Evolutionary conservation across 2,329 filamentous ascomycete genomes (phyloP), one percentile per base, ranked within the genome.

Genomic region (Clarireedia paspali): DNA sequence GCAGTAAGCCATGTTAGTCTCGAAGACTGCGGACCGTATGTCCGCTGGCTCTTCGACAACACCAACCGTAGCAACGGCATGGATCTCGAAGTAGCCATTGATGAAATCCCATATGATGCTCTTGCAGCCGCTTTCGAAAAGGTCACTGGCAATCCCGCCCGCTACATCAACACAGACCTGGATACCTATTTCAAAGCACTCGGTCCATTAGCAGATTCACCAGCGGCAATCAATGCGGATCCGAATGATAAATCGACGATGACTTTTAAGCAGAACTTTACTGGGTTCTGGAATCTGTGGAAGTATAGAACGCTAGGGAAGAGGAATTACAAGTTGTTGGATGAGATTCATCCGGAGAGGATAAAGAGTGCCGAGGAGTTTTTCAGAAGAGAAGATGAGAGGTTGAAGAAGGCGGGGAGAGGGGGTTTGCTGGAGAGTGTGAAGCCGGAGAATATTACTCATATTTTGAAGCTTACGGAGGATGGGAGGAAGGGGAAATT

Each of bases 341-440:
- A 81, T 62, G 71, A 76, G 65, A 80, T 82, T 49, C 71, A 76
- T 62, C 78, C 78, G 0, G 62, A 63, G 1, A 68, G 78, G n/a
- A 74, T 78, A 55, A 72, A 65, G 62, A 75, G 67, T 36, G 75
- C 71, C 0, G 75, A 78, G 62, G 73, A 80, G 59, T 82, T 74
- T 70, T 75, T 81, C 47, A 59, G 65, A 3, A 62, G 60, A 6
- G 71, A 75, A 60, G 68, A 75, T 34, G 62, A 72, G 72, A 74
- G 49, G 6, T 61, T 63, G 4, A 50, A 51, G 20, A 46, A 57
- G 17, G 50, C 57, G 7, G 63, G 63, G 47, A 70, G 66, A 61
- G 70, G 66, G 1, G 57, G 56, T 2, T 58, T 72, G 4, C 72
- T 69, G 68, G 70, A 74, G 7, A 64, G 68, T 26, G 60, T 70